Conservation (phyloP, 169 alveolate species). For the Theileria luwenshuni region DNA sequence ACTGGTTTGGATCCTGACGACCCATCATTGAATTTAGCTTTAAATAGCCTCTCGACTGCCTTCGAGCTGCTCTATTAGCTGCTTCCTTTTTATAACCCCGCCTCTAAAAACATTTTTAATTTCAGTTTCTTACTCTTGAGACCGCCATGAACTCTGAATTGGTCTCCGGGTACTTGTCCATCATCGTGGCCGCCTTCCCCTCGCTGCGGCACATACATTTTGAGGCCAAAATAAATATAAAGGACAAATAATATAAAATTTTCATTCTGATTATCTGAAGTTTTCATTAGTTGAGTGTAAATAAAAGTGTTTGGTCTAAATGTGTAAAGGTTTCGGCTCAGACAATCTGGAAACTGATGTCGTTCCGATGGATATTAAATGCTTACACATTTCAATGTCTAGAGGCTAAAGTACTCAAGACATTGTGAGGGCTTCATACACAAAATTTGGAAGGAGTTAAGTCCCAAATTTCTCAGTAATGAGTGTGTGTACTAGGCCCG, state of each 20-base stretch:
- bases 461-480: background rate
- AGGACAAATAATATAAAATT: constrained; percentile 11
- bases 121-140: background rate
- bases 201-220: constrained; percentile 13
- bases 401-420: background rate
- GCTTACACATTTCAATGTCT: constrained; percentile 12
- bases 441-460: background rate
- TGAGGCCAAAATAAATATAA: background rate
- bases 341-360: background rate
- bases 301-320: background rate
- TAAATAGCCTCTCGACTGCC: background rate
- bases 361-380: too few species aligned
- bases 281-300: background rate
- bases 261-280: constrained; percentile 13
- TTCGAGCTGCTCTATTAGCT: background rate
- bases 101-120: background rate
- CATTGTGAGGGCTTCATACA: background rate
- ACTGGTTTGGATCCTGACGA: background rate
- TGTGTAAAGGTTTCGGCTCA: background rate
- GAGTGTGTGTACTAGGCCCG: constrained; percentile 10
- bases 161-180: background rate
- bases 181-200: background rate
- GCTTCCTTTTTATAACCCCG: background rate
- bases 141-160: background rate
- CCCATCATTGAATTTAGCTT: background rate